Evolutionary conservation across 352 stramenopile genomes (phyloP), one percentile per base, ranked within the genome.

Genomic region (Globisporangium rhizosaccharum): DNA sequence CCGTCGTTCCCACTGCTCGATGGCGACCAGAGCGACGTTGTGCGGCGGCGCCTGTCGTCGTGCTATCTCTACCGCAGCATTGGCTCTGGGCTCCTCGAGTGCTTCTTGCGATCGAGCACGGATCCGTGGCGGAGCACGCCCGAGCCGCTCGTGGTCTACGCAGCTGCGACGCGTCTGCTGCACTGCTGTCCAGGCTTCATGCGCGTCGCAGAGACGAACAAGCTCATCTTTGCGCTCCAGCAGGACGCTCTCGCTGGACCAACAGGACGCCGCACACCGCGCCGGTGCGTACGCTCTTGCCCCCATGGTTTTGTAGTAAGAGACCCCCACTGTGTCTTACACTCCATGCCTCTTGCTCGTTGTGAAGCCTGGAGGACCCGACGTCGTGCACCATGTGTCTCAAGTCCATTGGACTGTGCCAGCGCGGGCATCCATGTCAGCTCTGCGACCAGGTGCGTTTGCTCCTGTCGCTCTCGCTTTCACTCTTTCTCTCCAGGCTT

Each of bases 121-220:
- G 61, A 63, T 37, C 56, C 61, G 44, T 20, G 36, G 25, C 61
- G 61, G 17, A 17, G 36, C 8, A 56, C 56, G 3, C 52, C 59
- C 12, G 37, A 56, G 53, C 5, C 37, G 2, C 52, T 65, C 8
- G 59, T 65, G 8, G 52, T 65, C 1, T 42, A 55, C 10, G 52
- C 59, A n/a, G 47, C 57, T 17, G 61, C 57, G 49, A 58, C 57
- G n/a, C 30, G 51, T 6, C n/a, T 67, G 28, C 42, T 67, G 49
- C 53, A 52, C 23, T 59, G 49, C 61, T 67, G 61, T 3, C 56
- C 61, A 1, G 61, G 56, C 15, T 62, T 63, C 49, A 58, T 67
- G 61, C 55, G 57, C 17, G 57, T 62, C 37, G 61, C 61, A 3
- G 61, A 63, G 50, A 67, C 51, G 8, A 67, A 67, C 56, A 67